Percentiles rank a stretch among this genome's conserved stretches.
These are phyloP conservation scores for Abelmoschus esculentus DNA, from an alignment of 345 rosid genomes.

Conservation along the genomic window DNA sequence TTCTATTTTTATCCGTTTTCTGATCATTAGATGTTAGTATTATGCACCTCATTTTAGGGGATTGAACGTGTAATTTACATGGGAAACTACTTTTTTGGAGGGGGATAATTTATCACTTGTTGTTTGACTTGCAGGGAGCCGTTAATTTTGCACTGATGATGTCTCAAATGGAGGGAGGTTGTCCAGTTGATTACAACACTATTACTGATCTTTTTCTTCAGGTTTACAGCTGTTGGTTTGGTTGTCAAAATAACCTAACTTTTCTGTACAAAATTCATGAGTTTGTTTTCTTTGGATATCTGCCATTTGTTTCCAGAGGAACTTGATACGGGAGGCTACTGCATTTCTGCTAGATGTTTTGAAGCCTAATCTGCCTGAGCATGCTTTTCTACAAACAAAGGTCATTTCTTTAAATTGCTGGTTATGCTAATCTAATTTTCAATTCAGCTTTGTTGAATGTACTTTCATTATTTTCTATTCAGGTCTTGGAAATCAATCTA, in stretches of 20 bases:
- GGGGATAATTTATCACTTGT: constrained; percentile 2
- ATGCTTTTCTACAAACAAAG: constrained; percentile 87
- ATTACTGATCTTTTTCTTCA: constrained; percentile 98
- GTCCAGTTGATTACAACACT: constrained; percentile 92
- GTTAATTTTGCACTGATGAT: constrained; percentile 97
- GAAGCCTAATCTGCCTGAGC: constrained; percentile 94
- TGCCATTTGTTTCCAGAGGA: constrained; percentile 48
- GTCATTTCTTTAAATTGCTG: constrained; percentile 23
- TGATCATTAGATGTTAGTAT: not conserved
- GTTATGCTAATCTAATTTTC: not conserved
- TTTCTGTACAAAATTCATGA: not conserved
- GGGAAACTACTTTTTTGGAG: not conserved
- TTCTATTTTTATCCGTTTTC: not conserved
- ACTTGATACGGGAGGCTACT: constrained; percentile 95
- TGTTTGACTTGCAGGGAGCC: constrained; percentile 64
- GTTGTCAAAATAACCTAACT: not conserved
- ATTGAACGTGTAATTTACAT: not conserved
- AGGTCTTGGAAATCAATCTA: constrained; percentile 98
- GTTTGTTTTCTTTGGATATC: not conserved
- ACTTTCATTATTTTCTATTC: constrained; percentile 15
- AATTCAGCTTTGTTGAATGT: not conserved
- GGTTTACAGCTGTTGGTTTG: constrained; percentile 32
- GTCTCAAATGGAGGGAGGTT: constrained; percentile 99
- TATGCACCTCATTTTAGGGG: not conserved
- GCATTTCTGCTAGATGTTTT: constrained; percentile 93